phyloP scores from a whole-genome alignment of 2,329 filamentous ascomycete species.

The Raffaelea albimanens region DNA sequence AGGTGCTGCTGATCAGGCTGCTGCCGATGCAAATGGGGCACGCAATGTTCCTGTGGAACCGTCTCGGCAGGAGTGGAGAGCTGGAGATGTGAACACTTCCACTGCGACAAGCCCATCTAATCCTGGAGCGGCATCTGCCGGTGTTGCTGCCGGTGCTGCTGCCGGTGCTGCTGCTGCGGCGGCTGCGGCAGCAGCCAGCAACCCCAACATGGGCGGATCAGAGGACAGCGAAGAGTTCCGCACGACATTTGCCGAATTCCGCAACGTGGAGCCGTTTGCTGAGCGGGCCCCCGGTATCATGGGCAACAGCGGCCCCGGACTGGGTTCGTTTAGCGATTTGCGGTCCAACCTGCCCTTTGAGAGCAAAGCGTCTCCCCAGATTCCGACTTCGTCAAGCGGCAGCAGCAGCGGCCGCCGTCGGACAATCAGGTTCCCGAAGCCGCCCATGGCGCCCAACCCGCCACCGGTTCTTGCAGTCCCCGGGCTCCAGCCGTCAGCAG shows the following conservation, averaged over 20 bases:
- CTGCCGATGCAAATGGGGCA: slow-evolving; percentile 21
- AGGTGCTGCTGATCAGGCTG: slow-evolving; percentile 13
- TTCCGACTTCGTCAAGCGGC: slow-evolving; percentile 13
- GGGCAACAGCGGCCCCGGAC: slow-evolving; percentile 23
- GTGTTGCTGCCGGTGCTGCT: slow-evolving; percentile 12
- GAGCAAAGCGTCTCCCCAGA: slow-evolving; percentile 29
- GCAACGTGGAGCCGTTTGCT: slow-evolving; percentile 45
- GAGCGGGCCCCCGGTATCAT: slow-evolving; percentile 22
- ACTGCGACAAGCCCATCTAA: slow-evolving; percentile 13
- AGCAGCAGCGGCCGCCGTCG: slow-evolving; percentile 6
- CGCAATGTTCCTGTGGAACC: slow-evolving; percentile 51
- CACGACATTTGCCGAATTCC: slow-evolving; percentile 44
- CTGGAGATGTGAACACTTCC: slow-evolving; percentile 32
- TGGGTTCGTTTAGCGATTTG: slow-evolving; percentile 46
- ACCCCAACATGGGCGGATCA: slow-evolving; percentile 31
- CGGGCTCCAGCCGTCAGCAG: slow-evolving; percentile 31
- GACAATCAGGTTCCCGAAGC: slow-evolving; percentile 34
- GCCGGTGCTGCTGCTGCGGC: slow-evolving; percentile 10
- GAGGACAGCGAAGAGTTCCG: slow-evolving; percentile 47
- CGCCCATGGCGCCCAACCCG: slow-evolving; percentile 40
- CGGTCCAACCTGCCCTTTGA: slow-evolving; percentile 48
- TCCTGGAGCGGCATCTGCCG: slow-evolving; percentile 12
- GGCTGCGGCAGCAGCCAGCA: neutral
- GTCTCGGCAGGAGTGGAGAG: slow-evolving; percentile 48
- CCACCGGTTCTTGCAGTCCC: slow-evolving; percentile 32